A percentile compares a stretch with the other conserved stretches of the same genome.
phyloP scores from a whole-genome alignment of 2,329 filamentous ascomycete species.

The Karstenula rhodostoma region DNA sequence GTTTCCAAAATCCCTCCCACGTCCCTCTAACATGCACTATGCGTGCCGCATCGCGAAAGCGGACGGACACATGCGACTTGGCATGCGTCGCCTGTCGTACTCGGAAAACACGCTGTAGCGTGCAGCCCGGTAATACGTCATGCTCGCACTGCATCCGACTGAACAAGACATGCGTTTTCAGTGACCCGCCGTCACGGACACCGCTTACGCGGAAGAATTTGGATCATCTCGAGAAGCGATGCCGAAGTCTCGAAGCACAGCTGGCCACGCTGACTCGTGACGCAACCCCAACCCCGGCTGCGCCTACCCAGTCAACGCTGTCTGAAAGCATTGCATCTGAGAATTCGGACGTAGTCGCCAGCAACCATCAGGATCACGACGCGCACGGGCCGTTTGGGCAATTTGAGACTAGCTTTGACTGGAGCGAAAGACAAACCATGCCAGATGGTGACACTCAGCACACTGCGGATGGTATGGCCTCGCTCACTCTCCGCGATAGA shows the following conservation, averaged over 20 bases:
- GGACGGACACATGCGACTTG: not conserved
- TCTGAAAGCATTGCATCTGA: not conserved
- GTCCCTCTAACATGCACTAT: not conserved
- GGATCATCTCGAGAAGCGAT: not conserved
- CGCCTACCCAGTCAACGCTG: not conserved
- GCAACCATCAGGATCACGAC: not conserved
- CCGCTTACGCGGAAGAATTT: not conserved
- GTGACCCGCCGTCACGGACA: not conserved
- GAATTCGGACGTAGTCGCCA: not conserved
- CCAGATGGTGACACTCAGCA: not conserved
- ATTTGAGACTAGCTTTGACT: not conserved
- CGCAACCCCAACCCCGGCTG: not conserved
- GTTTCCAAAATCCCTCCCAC: not conserved
- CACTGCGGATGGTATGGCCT: not conserved
- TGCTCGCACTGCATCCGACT: not conserved
- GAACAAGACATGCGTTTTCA: not conserved
- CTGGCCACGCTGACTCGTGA: not conserved
- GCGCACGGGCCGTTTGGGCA: not conserved
- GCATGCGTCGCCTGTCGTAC: not conserved
- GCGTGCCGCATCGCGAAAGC: constrained; percentile 1
- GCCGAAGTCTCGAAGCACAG: not conserved
- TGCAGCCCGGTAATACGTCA: not conserved
- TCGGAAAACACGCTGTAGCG: not conserved
- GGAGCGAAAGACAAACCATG: not conserved
- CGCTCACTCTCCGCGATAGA: not conserved